These are phyloP conservation scores for Cytospora mali DNA, from an alignment of 2,329 filamentous ascomycete species.

Conservation along the genomic window DNA sequence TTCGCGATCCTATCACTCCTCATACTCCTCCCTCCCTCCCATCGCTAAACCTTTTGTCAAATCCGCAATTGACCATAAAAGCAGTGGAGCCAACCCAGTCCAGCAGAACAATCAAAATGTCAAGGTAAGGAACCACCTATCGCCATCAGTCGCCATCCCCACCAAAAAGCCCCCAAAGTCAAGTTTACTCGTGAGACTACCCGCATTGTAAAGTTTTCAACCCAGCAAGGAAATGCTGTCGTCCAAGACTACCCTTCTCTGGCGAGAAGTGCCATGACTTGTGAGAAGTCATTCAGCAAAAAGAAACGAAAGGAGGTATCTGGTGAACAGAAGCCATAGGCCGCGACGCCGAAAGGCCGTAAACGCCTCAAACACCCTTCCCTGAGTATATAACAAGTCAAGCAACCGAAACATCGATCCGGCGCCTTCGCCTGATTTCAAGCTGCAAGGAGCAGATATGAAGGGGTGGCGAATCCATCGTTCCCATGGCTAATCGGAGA, in stretches of 20 bases:
- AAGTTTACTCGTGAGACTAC: not conserved
- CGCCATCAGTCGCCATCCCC: not conserved
- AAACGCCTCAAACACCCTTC: conserved; percentile 23
- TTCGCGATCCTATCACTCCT: not conserved
- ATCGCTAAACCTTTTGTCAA: not conserved
- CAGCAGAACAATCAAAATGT: not conserved
- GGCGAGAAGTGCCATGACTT: not conserved
- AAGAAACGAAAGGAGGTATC: conserved; percentile 24
- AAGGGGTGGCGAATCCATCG: not conserved
- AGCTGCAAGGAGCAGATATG: not conserved
- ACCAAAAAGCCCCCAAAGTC: not conserved
- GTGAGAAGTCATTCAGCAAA: conserved; percentile 1
- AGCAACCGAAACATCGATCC: not conserved
- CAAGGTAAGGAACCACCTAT: not conserved
- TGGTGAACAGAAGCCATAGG: conserved; percentile 18
- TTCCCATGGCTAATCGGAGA: not conserved
- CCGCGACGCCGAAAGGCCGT: conserved; percentile 27
- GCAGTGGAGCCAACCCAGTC: not conserved
- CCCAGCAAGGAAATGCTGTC: not conserved
- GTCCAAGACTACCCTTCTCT: not conserved
- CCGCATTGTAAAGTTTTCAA: not conserved
- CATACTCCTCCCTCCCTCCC: not conserved
- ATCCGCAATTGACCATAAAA: not conserved
- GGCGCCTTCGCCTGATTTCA: not conserved
- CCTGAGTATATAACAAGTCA: conserved; percentile 4